Percentiles rank a stretch among this genome's conserved stretches.
Evolutionary conservation across 2,329 filamentous ascomycete species (phyloP).

Genomic region (Trichoderma sp.): DNA sequence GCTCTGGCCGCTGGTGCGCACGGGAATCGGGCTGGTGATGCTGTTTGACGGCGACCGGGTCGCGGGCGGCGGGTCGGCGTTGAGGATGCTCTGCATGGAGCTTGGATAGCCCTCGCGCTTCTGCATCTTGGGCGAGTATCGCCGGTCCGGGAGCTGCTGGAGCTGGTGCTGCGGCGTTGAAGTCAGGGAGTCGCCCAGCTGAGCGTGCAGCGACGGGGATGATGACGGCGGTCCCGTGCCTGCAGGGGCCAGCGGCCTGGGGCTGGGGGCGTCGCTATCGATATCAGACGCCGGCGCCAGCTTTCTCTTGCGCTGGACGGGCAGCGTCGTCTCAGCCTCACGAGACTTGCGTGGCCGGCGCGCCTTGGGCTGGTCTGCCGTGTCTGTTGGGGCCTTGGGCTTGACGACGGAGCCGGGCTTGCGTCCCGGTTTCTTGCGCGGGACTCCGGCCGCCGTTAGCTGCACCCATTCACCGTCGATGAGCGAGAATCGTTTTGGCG

Average conservation of each 20-base stretch:
- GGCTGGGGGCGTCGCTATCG: conserved; percentile 39
- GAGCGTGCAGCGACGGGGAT: conserved; percentile 32
- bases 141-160: conserved; percentile 35
- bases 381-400: conserved; percentile 43
- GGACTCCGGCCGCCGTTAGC: conserved; percentile 59
- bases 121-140: conserved; percentile 48
- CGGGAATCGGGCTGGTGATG: conserved; percentile 45
- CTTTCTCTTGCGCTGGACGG: conserved; percentile 59
- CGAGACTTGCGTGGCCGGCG: conserved; percentile 59
- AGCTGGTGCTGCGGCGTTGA: conserved; percentile 32
- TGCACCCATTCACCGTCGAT: conserved; percentile 48
- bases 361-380: conserved; percentile 48
- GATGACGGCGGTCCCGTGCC: conserved; percentile 33
- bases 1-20: conserved; percentile 73
- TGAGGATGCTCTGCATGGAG: conserved; percentile 60
- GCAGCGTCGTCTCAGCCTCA: conserved; percentile 60
- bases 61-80: conserved; percentile 51
- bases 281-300: conserved; percentile 43
- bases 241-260: conserved; percentile 37
- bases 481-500: conserved; percentile 38
- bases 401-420: conserved; percentile 62
- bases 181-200: conserved; percentile 25
- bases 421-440: conserved; percentile 64
- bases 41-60: conserved; percentile 40
- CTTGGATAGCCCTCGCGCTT: conserved; percentile 55